Evolutionary conservation across 2,329 filamentous ascomycete species (phyloP), one percentile per base, ranked within the genome.

Genomic region (Chalara sp.): DNA sequence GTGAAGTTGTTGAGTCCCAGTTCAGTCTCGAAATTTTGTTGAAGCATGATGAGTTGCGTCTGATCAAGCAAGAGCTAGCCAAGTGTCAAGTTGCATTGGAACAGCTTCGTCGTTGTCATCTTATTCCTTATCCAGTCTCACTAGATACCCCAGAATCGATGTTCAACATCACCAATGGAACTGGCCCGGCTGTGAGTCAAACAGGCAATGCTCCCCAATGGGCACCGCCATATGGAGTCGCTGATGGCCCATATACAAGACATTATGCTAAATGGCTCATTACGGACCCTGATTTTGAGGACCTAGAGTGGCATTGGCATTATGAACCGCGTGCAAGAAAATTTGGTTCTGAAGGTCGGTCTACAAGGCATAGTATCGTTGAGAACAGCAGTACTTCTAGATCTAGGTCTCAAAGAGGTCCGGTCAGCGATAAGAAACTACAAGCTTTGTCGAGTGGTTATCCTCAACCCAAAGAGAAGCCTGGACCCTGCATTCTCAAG

Each of bases 191-290:
- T 56, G 67, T 93, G 56, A 74, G 73, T 57, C 69, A 77, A 56
- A 83, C 83, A 61, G 82, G 83, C 60, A 75, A 80, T 54, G 75
- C 83, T 58, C 87, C 90, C 53, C 75, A 81, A 62, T 89, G 87
- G 76, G 88, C 91, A 37, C 81, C 93, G 43, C 87, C 93, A 3
- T 96, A 91, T 75, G 92, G 92, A 58, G 89, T 96, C 51, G 83
- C 84, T 12, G 89, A 96, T 62, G 93, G 93, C 8, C 91, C 93
- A 2, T 97, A 97, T 70, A 85, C 90, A 54, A 84, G 90, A 60
- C 93, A 97, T 72, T 96, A 96, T 70, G 84, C 89, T 65, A 89
- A 88, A 74, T 99, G 93, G 93, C 81, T 99, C 59, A 84, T 97
- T 53, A 88, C 87, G 47, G 90, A 96, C 68, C 80, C 87, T 51